Evolutionary conservation across 768 basidiomycete genomes (phyloP), one percentile per base, ranked within the genome.

Genomic region (Phlegmacium glaucopus): DNA sequence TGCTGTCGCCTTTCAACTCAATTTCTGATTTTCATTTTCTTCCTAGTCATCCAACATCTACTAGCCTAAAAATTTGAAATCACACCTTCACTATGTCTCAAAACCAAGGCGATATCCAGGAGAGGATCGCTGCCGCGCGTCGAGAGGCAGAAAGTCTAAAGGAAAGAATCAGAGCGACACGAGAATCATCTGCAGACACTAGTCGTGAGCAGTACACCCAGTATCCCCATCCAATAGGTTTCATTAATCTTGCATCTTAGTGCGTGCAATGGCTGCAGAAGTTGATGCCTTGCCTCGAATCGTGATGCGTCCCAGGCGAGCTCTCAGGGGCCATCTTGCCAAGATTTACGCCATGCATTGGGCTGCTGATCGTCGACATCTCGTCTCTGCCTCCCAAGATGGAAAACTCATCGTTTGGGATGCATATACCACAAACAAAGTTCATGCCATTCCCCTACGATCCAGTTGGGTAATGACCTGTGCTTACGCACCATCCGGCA

Each of bases 311-410:
- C 90, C 93, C 44, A 83, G 96, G 48, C 88, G 95, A 57, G 89
- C 92, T 53, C 85, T 99, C 58, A 87, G 94, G 62, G 95, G 95
- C 22, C 95, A 99, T 71, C 83, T 99, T 44, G 95, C 95, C 52
- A 99, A 99, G 78, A 98, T 99, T 63, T 99, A 99, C 67, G 95
- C 95, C 40, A 96, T 99, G 90, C 96, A 99, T 69, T 99, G 96
- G 96, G 89, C 95, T 28, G 85, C 89, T 44, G 95, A 99, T 75
- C 83, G 93, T 61, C 80, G 96, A 60, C 95, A 99, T 75, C 83
- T 99, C 51, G 95, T 99, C 29, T 98, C 96, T 12, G 95, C 95
- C n/a, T 98, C 95, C 2, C 95, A 99, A 66, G 95, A 99, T 64
- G 95, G 95, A 44, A 99, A 99, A 69, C 82, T 99, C 49, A 98